Evolutionary conservation across 257 asterid genomes (phyloP).

Genomic region (Ajuga chamaepitys): DNA sequence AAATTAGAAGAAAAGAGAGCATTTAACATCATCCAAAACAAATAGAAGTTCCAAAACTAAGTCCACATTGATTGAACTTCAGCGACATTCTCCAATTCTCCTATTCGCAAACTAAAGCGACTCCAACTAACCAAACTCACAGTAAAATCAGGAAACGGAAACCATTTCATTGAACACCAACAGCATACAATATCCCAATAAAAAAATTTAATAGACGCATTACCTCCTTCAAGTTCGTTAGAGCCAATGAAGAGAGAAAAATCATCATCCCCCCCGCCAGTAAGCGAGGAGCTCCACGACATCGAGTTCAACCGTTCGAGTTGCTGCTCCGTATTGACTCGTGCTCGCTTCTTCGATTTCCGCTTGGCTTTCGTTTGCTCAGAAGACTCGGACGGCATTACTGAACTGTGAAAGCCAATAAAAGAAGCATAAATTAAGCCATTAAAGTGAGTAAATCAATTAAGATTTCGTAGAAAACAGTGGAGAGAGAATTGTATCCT

Average conservation of each 20-base stretch:
- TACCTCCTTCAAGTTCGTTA: constrained; percentile 83
- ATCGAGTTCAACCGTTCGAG: constrained; percentile 52
- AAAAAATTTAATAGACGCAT: background rate
- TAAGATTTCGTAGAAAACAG: background rate
- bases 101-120: background rate
- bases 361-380: constrained; percentile 33
- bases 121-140: background rate
- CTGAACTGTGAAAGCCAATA: background rate
- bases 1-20: background rate
- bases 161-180: background rate
- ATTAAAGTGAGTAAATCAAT: too few species aligned
- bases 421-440: background rate
- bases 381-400: constrained; percentile 46
- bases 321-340: constrained; percentile 35
- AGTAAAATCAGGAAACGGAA: background rate
- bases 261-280: constrained; percentile 35
- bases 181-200: background rate
- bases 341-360: constrained; percentile 42
- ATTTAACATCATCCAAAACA: background rate
- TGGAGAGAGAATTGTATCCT: background rate
- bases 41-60: background rate
- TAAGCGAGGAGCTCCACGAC: constrained; percentile 60
- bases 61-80: background rate
- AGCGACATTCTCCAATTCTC: background rate
- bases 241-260: constrained; percentile 58